phyloP scores from a whole-genome alignment of 164 flowering plant genomes.

The Stephania cephalantha region DNA sequence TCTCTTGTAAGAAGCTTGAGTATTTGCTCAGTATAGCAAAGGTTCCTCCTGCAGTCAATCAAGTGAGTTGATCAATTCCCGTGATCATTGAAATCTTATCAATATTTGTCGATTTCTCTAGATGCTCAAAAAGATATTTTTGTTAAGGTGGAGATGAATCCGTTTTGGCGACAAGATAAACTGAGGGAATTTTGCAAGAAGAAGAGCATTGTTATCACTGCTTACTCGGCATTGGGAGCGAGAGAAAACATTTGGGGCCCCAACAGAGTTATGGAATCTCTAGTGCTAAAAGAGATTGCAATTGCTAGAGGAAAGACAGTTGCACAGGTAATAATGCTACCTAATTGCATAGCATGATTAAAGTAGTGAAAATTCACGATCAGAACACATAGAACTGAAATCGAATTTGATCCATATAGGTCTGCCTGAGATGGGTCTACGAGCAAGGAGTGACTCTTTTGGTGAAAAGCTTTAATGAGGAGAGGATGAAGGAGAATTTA shows the following conservation, averaged over 20 bases:
- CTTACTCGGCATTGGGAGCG: constrained; percentile 10
- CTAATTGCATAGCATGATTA: too few species aligned
- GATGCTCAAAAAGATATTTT: neutral
- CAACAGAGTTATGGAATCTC: neutral
- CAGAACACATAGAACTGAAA: too few species aligned
- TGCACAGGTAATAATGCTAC: constrained; percentile 1
- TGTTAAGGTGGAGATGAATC: constrained; percentile 12
- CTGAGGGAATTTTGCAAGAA: constrained; percentile 9
- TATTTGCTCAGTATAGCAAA: neutral
- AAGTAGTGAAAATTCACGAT: too few species aligned
- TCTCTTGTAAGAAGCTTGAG: constrained; percentile 12
- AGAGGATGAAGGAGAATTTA: constrained; percentile 6
- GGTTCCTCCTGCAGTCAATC: constrained; percentile 5
- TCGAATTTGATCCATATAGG: neutral
- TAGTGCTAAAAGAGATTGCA: constrained; percentile 5
- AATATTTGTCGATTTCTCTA: too few species aligned
- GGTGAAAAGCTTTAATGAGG: constrained; percentile 9
- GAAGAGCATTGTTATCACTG: neutral
- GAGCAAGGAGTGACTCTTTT: constrained; percentile 6
- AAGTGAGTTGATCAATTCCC: neutral
- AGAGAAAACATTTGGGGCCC: neutral
- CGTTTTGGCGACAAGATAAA: constrained; percentile 9
- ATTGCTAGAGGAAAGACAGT: constrained; percentile 4
- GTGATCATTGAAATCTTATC: too few species aligned
- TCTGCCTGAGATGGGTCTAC: constrained; percentile 4